Evolutionary conservation across 805 yeast genomes (phyloP).

Genomic region (Maudiozyma turicensis): DNA sequence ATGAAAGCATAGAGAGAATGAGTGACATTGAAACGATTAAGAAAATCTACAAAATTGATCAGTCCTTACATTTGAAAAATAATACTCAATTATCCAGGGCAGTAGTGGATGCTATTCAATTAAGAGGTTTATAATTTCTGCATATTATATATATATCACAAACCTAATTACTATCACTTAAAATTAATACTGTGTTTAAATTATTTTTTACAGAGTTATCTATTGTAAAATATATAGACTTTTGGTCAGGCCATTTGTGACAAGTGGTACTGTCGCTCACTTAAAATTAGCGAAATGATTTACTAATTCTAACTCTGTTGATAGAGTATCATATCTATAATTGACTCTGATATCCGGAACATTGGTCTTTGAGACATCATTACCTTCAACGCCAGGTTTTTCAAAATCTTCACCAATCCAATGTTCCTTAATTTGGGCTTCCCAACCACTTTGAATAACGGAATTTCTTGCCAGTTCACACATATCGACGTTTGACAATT

Average conservation of each 20-base stretch:
- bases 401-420: conserved; percentile 75
- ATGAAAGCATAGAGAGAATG: conserved; percentile 23
- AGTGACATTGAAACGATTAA: conserved; percentile 30
- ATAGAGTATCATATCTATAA: conserved; percentile 73
- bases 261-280: no score
- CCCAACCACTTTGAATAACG: conserved; percentile 91
- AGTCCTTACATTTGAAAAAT: conserved; percentile 13
- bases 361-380: conserved; percentile 87
- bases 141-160: not conserved
- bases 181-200: no score
- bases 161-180: not conserved
- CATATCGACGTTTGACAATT: conserved; percentile 90
- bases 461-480: conserved; percentile 93
- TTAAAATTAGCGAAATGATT: conserved; percentile 40
- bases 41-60: conserved; percentile 26
- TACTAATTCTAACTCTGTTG: conserved; percentile 61
- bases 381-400: conserved; percentile 60
- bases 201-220: no score
- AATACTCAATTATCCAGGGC: conserved; percentile 31
- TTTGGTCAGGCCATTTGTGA: not conserved
- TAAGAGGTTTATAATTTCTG: conserved; percentile 33
- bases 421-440: conserved; percentile 71
- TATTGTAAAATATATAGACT: not conserved
- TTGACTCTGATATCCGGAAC: conserved; percentile 84
- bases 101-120: conserved; percentile 38